These are phyloP conservation scores for Colletotrichum magnum DNA, from an alignment of 2,329 filamentous ascomycete genomes.

Conservation along the genomic window DNA sequence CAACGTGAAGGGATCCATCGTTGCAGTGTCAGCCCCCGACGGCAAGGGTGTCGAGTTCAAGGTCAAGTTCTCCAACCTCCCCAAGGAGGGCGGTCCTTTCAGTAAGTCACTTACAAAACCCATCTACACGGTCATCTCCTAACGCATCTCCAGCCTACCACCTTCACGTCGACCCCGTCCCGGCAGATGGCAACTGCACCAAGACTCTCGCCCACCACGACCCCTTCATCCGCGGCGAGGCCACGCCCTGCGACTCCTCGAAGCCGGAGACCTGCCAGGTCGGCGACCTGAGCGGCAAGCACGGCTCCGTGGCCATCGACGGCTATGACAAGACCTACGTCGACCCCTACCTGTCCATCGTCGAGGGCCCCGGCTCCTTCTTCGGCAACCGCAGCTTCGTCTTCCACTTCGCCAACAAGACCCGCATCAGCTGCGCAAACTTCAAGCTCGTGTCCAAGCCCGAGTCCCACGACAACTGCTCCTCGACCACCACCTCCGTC, in stretches of 20 bases:
- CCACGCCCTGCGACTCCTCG: conserved; percentile 69
- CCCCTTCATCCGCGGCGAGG: conserved; percentile 76
- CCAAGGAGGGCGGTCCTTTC: conserved; percentile 70
- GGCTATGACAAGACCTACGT: conserved; percentile 65
- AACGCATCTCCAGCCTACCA: conserved; percentile 73
- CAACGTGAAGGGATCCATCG: conserved; percentile 69
- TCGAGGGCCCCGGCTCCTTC: conserved; percentile 66
- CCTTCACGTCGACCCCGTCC: conserved; percentile 76
- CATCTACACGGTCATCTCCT: conserved; percentile 8
- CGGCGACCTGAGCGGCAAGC: conserved; percentile 83
- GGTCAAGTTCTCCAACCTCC: conserved; percentile 71
- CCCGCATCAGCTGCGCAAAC: conserved; percentile 76
- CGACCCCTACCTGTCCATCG: conserved; percentile 72
- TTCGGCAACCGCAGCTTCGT: conserved; percentile 77
- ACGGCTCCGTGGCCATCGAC: conserved; percentile 69
- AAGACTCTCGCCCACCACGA: conserved; percentile 78
- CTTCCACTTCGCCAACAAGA: conserved; percentile 75
- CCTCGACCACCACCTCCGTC: conserved; percentile 11
- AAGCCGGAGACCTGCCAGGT: conserved; percentile 78
- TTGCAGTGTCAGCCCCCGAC: conserved; percentile 59
- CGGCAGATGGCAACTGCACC: conserved; percentile 79
- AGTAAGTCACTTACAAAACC: conserved; percentile 58
- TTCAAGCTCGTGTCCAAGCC: conserved; percentile 57
- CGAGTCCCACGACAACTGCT: conserved; percentile 37
- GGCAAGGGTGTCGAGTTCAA: conserved; percentile 70